Evolutionary conservation across 306 rosid genomes (phyloP).

Genomic region (Prunus salicina): DNA sequence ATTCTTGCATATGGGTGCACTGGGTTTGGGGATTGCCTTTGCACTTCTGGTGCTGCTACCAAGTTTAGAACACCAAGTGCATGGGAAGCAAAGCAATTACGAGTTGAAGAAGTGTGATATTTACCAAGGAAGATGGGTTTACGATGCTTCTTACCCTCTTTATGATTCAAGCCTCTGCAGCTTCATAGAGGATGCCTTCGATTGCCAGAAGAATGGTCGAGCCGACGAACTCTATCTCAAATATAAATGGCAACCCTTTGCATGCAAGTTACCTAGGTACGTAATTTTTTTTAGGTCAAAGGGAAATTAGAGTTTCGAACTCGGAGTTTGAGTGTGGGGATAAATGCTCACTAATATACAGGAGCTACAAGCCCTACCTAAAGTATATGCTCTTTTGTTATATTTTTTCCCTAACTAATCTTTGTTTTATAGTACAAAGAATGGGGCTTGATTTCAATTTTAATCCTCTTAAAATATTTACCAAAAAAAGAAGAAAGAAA

Average conservation of each 20-base stretch:
- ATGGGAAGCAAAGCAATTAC: slow-evolving; percentile 8
- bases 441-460: no score
- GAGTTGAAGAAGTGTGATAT: slow-evolving; percentile 4
- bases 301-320: background rate
- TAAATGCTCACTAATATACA: background rate
- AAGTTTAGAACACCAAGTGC: background rate
- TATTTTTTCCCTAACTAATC: no score
- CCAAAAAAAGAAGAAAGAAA: no score
- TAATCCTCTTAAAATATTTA: no score
- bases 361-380: no score
- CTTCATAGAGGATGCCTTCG: slow-evolving; percentile 20
- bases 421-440: background rate
- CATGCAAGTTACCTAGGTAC: slow-evolving; percentile 39
- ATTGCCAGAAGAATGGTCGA: slow-evolving; percentile 33
- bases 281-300: background rate
- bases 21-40: background rate
- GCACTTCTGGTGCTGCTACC: background rate
- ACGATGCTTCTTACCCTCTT: slow-evolving; percentile 40
- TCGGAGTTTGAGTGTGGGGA: background rate
- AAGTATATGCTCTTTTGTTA: no score
- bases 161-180: slow-evolving; percentile 26
- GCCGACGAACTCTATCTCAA: slow-evolving; percentile 31
- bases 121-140: slow-evolving; percentile 37
- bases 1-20: slow-evolving; percentile 6
- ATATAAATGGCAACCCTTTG: slow-evolving; percentile 36